A percentile compares a stretch with the other conserved stretches of the same genome.
These are phyloP conservation scores for Smittium culicis DNA, from an alignment of 371 early-diverging fungal species.

Conservation along the genomic window DNA sequence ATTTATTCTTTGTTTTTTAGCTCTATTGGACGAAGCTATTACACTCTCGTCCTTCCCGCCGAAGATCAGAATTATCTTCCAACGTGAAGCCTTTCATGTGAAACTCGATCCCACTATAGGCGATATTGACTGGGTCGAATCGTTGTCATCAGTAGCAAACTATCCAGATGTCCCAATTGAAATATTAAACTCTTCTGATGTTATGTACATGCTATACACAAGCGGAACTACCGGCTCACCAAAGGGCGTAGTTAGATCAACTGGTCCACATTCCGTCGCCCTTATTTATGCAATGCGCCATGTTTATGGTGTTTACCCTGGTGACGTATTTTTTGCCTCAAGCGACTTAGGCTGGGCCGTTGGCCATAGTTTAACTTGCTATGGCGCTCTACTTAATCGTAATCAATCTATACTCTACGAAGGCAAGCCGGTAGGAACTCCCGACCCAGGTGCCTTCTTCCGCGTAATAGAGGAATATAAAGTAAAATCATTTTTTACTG, in stretches of 20 bases:
- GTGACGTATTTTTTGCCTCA: conserved; percentile 64
- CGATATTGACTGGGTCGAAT: conserved; percentile 21
- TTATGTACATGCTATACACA: conserved; percentile 93
- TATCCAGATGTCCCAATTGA: conserved; percentile 31
- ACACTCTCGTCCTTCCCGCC: conserved; percentile 39
- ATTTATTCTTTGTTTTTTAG: no score
- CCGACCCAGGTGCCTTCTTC: conserved; percentile 73
- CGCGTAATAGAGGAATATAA: conserved; percentile 58
- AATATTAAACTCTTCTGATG: conserved; percentile 65
- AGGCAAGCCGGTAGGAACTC: conserved; percentile 76
- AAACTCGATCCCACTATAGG: conserved; percentile 35
- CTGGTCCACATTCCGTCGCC: conserved; percentile 79
- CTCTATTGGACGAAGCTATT: conserved; percentile 50
- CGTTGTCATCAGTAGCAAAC: not conserved
- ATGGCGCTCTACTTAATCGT: conserved; percentile 82
- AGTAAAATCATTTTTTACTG: conserved; percentile 73
- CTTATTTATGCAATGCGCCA: conserved; percentile 62
- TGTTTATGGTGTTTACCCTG: conserved; percentile 53
- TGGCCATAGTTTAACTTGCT: conserved; percentile 78
- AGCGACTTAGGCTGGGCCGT: conserved; percentile 94
- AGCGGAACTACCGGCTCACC: conserved; percentile 77
- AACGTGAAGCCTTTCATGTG: conserved; percentile 40
- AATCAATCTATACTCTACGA: conserved; percentile 83
- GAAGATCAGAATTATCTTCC: conserved; percentile 38
- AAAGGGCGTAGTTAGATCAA: conserved; percentile 73